Percentiles rank a stretch among this genome's conserved stretches.
Conservation (phyloP, 768 basidiomycete species). For the Lactarius pseudohatsudake region DNA sequence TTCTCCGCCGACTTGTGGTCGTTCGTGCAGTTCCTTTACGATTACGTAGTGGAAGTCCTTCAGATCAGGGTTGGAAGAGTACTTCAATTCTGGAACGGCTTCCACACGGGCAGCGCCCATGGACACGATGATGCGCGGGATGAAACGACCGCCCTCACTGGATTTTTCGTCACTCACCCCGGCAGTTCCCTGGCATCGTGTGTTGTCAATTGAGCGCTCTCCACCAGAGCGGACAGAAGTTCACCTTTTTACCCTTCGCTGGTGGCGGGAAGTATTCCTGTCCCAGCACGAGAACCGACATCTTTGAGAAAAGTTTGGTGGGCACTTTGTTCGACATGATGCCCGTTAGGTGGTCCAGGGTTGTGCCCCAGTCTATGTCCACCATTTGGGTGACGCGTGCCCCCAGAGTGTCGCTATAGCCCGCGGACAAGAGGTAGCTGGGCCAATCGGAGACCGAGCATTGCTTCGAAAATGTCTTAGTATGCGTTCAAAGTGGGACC, state of each 20-base stretch:
- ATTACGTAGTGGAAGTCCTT: constrained; percentile 60
- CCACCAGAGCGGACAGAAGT: neutral
- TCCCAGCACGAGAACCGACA: constrained; percentile 61
- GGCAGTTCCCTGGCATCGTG: constrained; percentile 10
- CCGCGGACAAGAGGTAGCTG: constrained; percentile 55
- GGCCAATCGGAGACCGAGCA: constrained; percentile 53
- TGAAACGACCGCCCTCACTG: constrained; percentile 43
- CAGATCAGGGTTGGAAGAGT: constrained; percentile 39
- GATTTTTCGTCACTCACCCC: constrained; percentile 23
- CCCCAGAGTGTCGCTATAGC: constrained; percentile 43
- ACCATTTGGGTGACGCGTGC: constrained; percentile 49
- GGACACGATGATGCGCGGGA: constrained; percentile 66
- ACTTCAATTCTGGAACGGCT: constrained; percentile 50
- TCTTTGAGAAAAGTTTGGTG: constrained; percentile 54
- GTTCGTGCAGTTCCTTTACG: constrained; percentile 47
- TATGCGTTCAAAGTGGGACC: neutral
- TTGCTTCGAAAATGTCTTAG: constrained; percentile 13
- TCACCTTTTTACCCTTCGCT: constrained; percentile 42
- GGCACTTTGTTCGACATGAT: constrained; percentile 60
- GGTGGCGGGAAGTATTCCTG: constrained; percentile 52
- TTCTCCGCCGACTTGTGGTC: constrained; percentile 31
- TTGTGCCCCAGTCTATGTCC: constrained; percentile 50
- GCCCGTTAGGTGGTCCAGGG: constrained; percentile 52
- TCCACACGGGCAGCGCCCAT: constrained; percentile 79
- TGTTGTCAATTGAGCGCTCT: constrained; percentile 20